phyloP scores from a whole-genome alignment of 73 alveolate genomes.

The Stentor coeruleus region DNA sequence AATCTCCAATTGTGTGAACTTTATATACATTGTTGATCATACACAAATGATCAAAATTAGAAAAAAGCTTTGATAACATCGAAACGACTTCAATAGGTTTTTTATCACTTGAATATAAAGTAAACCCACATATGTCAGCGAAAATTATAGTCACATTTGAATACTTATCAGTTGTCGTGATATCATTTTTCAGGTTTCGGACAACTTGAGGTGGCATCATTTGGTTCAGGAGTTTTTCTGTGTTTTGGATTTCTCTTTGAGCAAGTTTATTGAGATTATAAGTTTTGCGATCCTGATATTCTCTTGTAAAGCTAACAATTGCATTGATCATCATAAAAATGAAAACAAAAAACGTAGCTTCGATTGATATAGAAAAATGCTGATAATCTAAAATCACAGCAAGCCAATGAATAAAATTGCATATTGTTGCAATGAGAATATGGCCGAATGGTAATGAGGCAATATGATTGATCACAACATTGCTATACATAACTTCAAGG shows the following conservation, averaged over 20 bases:
- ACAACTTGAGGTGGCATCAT: slow-evolving; percentile 30
- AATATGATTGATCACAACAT: slow-evolving; percentile 21
- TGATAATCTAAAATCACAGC: neutral
- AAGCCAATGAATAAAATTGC: neutral
- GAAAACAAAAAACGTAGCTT: slow-evolving; percentile 24
- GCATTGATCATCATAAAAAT: slow-evolving; percentile 17
- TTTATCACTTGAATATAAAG: slow-evolving; percentile 69
- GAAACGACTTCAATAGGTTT: slow-evolving; percentile 92
- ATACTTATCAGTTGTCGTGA: slow-evolving; percentile 77
- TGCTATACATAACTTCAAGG: slow-evolving; percentile 21
- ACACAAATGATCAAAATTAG: slow-evolving; percentile 91
- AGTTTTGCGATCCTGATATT: neutral
- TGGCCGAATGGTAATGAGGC: slow-evolving; percentile 11
- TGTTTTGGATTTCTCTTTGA: slow-evolving; percentile 27
- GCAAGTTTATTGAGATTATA: slow-evolving; percentile 24
- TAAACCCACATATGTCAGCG: slow-evolving; percentile 85
- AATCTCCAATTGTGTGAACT: slow-evolving; percentile 97
- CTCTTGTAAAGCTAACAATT: slow-evolving; percentile 20
- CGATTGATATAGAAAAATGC: neutral
- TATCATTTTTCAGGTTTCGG: slow-evolving; percentile 66
- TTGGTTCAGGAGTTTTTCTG: slow-evolving; percentile 26
- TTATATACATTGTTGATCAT: slow-evolving; percentile 84
- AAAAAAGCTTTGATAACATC: slow-evolving; percentile 85
- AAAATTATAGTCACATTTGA: slow-evolving; percentile 90
- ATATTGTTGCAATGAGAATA: neutral